A percentile compares a stretch with the other conserved stretches of the same genome.
Evolutionary conservation across 129 eudicot genomes (phyloP).

Genomic region (Kitagawia praeruptora): DNA sequence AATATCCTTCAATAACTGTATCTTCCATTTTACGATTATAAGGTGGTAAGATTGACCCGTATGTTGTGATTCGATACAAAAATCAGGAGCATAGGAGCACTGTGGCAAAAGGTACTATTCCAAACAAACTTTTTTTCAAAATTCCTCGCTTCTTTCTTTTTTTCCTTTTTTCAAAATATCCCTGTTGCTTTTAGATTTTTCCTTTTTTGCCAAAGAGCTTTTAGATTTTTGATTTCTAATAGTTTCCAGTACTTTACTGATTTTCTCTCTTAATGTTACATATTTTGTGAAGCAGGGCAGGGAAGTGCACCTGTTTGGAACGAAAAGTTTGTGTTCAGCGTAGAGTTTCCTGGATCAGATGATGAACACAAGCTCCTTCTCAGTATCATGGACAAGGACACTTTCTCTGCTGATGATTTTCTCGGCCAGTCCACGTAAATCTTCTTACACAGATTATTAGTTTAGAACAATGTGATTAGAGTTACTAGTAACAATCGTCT

Average conservation of each 20-base stretch:
- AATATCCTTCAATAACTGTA: too few species aligned
- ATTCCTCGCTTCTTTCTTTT: not conserved
- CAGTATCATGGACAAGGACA: constrained; percentile 61
- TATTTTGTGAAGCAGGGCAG: constrained; percentile 38
- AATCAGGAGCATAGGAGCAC: not conserved
- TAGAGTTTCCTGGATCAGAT: constrained; percentile 48
- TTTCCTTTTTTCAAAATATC: too few species aligned
- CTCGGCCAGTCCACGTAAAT: constrained; percentile 66
- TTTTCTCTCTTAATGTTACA: not conserved
- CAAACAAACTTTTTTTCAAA: not conserved
- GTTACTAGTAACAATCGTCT: not conserved
- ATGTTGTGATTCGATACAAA: not conserved
- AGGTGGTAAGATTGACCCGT: not conserved
- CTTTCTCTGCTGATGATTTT: constrained; percentile 57
- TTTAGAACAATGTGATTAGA: not conserved
- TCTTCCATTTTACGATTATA: not conserved
- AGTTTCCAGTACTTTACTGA: too few species aligned
- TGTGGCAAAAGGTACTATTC: not conserved
- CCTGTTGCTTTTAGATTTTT: not conserved
- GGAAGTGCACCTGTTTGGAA: constrained; percentile 57
- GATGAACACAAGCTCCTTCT: constrained; percentile 46
- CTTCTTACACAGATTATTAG: not conserved
- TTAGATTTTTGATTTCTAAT: not conserved
- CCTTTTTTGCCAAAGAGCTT: not conserved
- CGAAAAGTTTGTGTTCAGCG: constrained; percentile 51